Percentiles rank a stretch among this genome's conserved stretches.
These are phyloP conservation scores for Hylodesmum podocarpum DNA, from an alignment of 306 rosid species.

Conservation along the genomic window DNA sequence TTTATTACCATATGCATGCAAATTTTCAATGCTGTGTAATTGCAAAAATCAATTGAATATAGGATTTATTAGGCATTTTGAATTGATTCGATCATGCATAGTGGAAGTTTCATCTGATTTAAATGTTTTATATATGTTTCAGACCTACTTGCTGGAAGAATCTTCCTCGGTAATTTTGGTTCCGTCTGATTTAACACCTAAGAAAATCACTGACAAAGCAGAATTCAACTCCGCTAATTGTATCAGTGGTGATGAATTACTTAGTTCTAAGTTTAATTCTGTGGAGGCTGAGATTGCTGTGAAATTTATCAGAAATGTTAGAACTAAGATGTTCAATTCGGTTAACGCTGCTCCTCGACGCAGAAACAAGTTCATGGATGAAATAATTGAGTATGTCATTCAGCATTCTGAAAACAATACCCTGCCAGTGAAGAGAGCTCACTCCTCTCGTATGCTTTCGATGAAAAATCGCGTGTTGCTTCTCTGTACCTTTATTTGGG, in stretches of 20 bases:
- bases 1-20: not conserved
- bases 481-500: slow-evolving; percentile 45
- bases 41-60: not conserved
- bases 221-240: not conserved
- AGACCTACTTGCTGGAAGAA: slow-evolving; percentile 32
- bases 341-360: slow-evolving; percentile 38
- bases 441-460: slow-evolving; percentile 21
- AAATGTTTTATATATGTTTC: slow-evolving; percentile 26
- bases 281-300: slow-evolving; percentile 46
- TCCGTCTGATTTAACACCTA: slow-evolving; percentile 14
- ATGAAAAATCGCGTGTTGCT: slow-evolving; percentile 37
- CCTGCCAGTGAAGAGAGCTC: slow-evolving; percentile 41
- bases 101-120: not conserved
- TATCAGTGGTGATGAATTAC: not conserved
- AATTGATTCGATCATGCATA: not conserved
- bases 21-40: not conserved
- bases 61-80: not conserved
- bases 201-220: not conserved
- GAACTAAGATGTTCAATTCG: slow-evolving; percentile 37
- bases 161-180: slow-evolving; percentile 13
- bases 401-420: slow-evolving; percentile 25
- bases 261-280: not conserved
- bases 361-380: slow-evolving; percentile 58
- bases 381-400: slow-evolving; percentile 47
- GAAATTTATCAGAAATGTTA: slow-evolving; percentile 37